Evolutionary conservation across 208 protist genomes (phyloP).

Genomic region (Trypanosoma avium): DNA sequence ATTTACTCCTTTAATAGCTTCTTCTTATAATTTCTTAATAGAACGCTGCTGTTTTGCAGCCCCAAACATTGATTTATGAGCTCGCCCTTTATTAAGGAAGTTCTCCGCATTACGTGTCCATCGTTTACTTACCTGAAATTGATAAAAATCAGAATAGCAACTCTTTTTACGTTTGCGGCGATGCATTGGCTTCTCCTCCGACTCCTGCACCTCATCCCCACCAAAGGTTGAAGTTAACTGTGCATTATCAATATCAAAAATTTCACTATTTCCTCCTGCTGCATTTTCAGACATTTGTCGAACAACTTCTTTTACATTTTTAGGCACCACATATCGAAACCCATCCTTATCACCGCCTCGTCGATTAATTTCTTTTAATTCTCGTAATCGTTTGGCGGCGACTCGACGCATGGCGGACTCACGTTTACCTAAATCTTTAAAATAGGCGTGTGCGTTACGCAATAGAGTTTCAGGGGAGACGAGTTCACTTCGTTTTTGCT

Average conservation of each 20-base stretch:
- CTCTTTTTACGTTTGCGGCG: constrained; percentile 37
- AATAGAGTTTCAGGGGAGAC: constrained; percentile 67
- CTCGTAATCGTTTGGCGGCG: constrained; percentile 53
- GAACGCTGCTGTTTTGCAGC: constrained; percentile 82
- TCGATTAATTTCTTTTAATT: constrained; percentile 77
- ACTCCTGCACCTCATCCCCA: constrained; percentile 27
- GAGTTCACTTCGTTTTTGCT: constrained; percentile 57
- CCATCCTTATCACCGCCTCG: constrained; percentile 87
- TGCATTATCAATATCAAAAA: constrained; percentile 43
- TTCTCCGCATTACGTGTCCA: constrained; percentile 89
- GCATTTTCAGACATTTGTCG: constrained; percentile 52
- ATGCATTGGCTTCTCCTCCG: constrained; percentile 64
- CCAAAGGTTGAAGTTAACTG: constrained; percentile 70
- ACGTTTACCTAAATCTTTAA: constrained; percentile 58
- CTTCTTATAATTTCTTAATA: constrained; percentile 72
- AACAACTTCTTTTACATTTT: constrained; percentile 70
- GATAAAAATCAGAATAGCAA: constrained; percentile 82
- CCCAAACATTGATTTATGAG: constrained; percentile 80
- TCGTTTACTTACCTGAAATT: constrained; percentile 86
- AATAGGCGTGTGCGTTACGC: constrained; percentile 71
- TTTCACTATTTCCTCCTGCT: constrained; percentile 24
- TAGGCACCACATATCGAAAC: constrained; percentile 84
- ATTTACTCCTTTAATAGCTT: not conserved
- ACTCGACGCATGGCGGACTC: constrained; percentile 57
- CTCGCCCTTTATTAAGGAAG: constrained; percentile 75